These are phyloP conservation scores for Syzygium aqueum DNA, from an alignment of 345 rosid genomes.

Conservation along the genomic window DNA sequence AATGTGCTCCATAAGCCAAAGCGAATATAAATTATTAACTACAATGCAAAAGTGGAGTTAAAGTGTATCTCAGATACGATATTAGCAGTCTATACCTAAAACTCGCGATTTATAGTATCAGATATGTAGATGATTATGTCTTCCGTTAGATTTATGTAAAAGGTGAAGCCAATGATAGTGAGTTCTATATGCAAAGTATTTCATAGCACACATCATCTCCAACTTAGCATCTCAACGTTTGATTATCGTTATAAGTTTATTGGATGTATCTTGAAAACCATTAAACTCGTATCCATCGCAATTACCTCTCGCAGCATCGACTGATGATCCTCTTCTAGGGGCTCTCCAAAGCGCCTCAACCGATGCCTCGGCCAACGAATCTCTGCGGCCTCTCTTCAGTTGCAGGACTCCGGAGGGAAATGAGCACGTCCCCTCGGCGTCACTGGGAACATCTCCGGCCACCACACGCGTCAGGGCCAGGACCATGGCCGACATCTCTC, in stretches of 20 bases:
- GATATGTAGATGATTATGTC: background rate
- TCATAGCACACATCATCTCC: background rate
- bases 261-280: background rate
- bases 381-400: background rate
- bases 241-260: background rate
- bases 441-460: slow-evolving; percentile 31
- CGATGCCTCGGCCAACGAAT: background rate
- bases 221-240: background rate
- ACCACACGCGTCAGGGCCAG: slow-evolving; percentile 71
- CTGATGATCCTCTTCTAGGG: background rate
- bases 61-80: background rate
- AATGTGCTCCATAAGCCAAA: background rate
- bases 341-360: background rate
- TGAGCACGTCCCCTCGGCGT: background rate
- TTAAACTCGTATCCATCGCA: background rate
- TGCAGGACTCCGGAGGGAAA: background rate
- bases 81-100: background rate
- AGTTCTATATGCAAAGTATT: background rate
- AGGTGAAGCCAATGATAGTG: background rate
- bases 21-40: background rate
- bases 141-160: background rate
- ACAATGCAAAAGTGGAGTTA: background rate
- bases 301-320: background rate
- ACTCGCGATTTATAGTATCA: background rate
- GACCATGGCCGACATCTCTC: slow-evolving; percentile 71